Conservation (phyloP, 495 filamentous ascomycete genomes). For the Hypoxylon fuscum region DNA sequence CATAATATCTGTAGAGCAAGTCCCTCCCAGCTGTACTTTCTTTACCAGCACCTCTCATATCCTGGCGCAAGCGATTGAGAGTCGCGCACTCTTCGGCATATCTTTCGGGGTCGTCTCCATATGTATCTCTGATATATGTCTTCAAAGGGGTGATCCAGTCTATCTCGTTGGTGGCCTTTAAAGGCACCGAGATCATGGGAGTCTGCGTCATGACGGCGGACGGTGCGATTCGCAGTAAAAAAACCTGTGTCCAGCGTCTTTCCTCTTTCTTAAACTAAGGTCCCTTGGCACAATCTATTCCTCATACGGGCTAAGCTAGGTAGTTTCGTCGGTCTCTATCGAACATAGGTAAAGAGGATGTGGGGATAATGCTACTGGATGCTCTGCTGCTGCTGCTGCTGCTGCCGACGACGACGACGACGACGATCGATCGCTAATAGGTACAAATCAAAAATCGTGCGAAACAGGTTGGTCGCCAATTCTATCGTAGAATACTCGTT, state of each 20-base stretch:
- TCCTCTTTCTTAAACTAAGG: background rate
- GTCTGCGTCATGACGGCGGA: conserved; percentile 72
- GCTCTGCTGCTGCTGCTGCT: no score
- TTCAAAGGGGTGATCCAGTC: conserved; percentile 97
- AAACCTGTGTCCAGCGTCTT: conserved; percentile 4
- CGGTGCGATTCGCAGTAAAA: conserved; percentile 15
- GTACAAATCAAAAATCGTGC: conserved; percentile 2
- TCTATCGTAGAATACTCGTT: conserved; percentile 7
- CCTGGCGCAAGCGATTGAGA: conserved; percentile 95
- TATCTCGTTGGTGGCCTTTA: conserved; percentile 99
- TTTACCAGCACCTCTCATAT: conserved; percentile 97
- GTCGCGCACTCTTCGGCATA: conserved; percentile 95
- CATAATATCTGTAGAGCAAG: conserved; percentile 95
- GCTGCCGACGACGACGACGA: no score
- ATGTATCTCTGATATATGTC: conserved; percentile 89
- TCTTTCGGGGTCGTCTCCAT: conserved; percentile 94
- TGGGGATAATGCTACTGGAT: conserved; percentile 16
- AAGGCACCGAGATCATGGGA: conserved; percentile 90
- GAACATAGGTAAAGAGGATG: no score
- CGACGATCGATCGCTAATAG: conserved; percentile 5
- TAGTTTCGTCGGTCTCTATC: no score
- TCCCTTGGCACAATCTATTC: no score
- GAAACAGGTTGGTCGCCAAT: conserved; percentile 5
- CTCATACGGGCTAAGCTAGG: conserved; percentile 18
- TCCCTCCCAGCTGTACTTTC: conserved; percentile 95